Evolutionary conservation across 148 eudicot species (phyloP).

Genomic region (Nyssa sinensis): DNA sequence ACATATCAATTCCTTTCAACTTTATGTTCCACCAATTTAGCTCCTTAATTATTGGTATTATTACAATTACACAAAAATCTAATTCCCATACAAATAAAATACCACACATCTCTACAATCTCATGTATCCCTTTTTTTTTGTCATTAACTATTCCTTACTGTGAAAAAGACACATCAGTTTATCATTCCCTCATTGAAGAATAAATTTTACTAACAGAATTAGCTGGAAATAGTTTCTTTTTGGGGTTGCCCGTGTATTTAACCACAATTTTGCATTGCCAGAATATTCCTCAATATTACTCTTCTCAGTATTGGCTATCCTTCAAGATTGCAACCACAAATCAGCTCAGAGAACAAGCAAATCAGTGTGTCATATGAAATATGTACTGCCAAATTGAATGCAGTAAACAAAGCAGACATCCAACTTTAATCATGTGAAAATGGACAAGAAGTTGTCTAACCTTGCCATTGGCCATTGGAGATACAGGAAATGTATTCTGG

Average conservation of each 20-base stretch:
- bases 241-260: not conserved
- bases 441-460: conserved; percentile 13
- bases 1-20: not conserved
- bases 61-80: not conserved
- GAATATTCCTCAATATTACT: not conserved
- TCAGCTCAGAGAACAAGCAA: not conserved
- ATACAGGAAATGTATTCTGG: conserved; percentile 5
- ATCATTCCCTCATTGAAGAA: not conserved
- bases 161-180: not conserved
- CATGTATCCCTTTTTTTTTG: not conserved
- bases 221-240: not conserved
- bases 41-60: not conserved
- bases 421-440: not conserved
- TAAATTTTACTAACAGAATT: not conserved
- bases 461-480: conserved; percentile 29
- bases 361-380: not conserved
- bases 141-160: not conserved
- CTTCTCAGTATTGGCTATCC: not conserved
- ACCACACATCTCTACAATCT: not conserved
- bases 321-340: not conserved
- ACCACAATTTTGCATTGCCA: not conserved
- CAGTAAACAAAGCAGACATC: not conserved
- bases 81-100: not conserved
- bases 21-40: not conserved
- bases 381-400: not conserved